These are phyloP conservation scores for Arctium minus DNA, from an alignment of 129 eudicot species.

Conservation along the genomic window DNA sequence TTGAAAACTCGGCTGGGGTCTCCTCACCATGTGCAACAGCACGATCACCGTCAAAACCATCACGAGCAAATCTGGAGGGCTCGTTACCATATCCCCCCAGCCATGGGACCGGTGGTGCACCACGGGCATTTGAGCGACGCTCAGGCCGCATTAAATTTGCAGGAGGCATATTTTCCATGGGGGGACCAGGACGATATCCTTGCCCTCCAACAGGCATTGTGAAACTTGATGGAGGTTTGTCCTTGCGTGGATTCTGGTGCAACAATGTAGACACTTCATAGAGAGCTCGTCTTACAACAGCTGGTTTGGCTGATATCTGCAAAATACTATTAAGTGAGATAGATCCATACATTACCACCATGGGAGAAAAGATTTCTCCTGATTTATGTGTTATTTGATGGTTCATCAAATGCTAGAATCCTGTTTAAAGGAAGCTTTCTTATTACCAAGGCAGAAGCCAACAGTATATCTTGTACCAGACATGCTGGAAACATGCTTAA, in stretches of 20 bases:
- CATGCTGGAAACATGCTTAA: no score
- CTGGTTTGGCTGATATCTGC: constrained; percentile 76
- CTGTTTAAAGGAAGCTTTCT: no score
- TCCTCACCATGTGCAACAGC: constrained; percentile 44
- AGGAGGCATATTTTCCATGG: constrained; percentile 38
- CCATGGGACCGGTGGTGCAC: constrained; percentile 50
- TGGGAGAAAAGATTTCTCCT: no score
- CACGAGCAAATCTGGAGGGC: constrained; percentile 43
- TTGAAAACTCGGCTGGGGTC: constrained; percentile 56
- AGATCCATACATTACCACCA: neutral
- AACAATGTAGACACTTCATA: constrained; percentile 61
- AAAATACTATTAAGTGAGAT: constrained; percentile 14
- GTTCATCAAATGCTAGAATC: neutral
- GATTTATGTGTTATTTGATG: neutral
- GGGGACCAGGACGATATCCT: constrained; percentile 50
- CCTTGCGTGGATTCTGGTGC: constrained; percentile 92
- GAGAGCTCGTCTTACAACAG: constrained; percentile 55
- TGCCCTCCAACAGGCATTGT: constrained; percentile 31
- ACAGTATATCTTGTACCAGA: no score
- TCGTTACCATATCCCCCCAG: constrained; percentile 40
- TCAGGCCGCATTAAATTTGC: constrained; percentile 42
- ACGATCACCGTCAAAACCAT: constrained; percentile 40
- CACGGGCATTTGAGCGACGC: constrained; percentile 33
- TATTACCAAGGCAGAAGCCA: no score
- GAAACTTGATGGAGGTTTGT: constrained; percentile 47